Evolutionary conservation across 192 early-diverging fungal genomes (phyloP), one percentile per base, ranked within the genome.

Genomic region (Backusella psychrophila): DNA sequence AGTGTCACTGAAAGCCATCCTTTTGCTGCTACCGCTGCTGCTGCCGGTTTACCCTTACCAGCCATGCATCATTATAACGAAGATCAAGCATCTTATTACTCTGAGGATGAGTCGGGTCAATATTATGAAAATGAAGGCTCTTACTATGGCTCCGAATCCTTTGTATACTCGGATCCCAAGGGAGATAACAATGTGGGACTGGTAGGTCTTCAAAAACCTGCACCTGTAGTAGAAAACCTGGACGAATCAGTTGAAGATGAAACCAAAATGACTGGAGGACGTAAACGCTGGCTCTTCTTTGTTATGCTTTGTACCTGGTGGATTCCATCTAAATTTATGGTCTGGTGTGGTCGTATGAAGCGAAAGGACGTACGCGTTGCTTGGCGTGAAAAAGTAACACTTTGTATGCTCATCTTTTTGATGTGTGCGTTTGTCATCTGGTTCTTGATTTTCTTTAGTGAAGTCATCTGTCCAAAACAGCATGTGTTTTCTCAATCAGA

Each of bases 291-390:
- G 95, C 88, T 95, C 12, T 87, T 82, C 68, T 90, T 89, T 69
- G 93, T 93, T n/a, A 95, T 94, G 93, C 84, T 86, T 29, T 86
- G 95, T 78, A 97, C 96, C 5, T 97, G 93, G 90, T 95, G 93
- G 92, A 90, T 94, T 44, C 92, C 91, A 1, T 84, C 85, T 19
- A 87, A 81, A 38, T 89, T 84, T 59, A 79, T 95, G 34, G 63
- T 77, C 0, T 80, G 76, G 46, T 90, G 92, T 81, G 94, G 91
- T 69, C 82, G 85, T 71, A 94, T 97, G 94, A 95, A 93, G 83
- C 91, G 96, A 34, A 90, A 93, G 72, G 96, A 98, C 82, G 88
- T 98, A 56, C 94, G 90, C 53, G 94, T 97, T 93, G 97, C 97
- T 6, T 98, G 95, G 96, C 90, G 97, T 69, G 97, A 98, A 82